These are phyloP conservation scores for Aspergillus homomorphus DNA, from an alignment of 495 filamentous ascomycete species.

Conservation along the genomic window DNA sequence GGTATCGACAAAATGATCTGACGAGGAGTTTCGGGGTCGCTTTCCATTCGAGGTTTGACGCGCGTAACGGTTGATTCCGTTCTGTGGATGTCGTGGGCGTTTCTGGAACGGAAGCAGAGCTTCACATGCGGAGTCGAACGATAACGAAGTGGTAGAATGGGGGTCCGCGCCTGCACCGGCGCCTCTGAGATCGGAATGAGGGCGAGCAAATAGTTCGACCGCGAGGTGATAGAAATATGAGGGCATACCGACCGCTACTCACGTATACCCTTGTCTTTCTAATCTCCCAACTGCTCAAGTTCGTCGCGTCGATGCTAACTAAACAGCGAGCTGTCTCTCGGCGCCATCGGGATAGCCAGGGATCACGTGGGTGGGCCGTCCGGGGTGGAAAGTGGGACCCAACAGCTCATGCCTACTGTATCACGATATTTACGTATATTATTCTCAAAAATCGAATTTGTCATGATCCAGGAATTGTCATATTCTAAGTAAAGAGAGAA, in stretches of 20 bases:
- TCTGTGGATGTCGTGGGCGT: slow-evolving; percentile 17
- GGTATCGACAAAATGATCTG: background rate
- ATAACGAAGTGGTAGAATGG: slow-evolving; percentile 20
- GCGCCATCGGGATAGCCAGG: background rate
- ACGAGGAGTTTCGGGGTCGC: slow-evolving; percentile 6
- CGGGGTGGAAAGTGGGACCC: background rate
- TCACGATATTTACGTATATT: no score
- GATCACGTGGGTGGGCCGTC: background rate
- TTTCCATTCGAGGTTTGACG: slow-evolving; percentile 15
- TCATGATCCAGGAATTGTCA: background rate
- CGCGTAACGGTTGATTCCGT: slow-evolving; percentile 15
- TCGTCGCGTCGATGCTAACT: background rate
- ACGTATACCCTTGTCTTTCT: slow-evolving; percentile 16
- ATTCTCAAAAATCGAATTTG: no score
- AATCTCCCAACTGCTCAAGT: slow-evolving; percentile 5
- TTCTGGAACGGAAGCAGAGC: slow-evolving; percentile 43
- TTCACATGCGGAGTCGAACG: slow-evolving; percentile 41
- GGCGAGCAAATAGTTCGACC: slow-evolving; percentile 68
- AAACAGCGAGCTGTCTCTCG: background rate
- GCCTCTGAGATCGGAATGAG: slow-evolving; percentile 36
- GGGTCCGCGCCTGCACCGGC: slow-evolving; percentile 13
- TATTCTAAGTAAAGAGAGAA: background rate
- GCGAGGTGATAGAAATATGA: slow-evolving; percentile 89
- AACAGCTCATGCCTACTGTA: background rate
- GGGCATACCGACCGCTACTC: slow-evolving; percentile 57